Base-by-base conservation (phyloP, 2,329 filamentous ascomycete genomes). In the Gyromitra esculenta region DNA sequence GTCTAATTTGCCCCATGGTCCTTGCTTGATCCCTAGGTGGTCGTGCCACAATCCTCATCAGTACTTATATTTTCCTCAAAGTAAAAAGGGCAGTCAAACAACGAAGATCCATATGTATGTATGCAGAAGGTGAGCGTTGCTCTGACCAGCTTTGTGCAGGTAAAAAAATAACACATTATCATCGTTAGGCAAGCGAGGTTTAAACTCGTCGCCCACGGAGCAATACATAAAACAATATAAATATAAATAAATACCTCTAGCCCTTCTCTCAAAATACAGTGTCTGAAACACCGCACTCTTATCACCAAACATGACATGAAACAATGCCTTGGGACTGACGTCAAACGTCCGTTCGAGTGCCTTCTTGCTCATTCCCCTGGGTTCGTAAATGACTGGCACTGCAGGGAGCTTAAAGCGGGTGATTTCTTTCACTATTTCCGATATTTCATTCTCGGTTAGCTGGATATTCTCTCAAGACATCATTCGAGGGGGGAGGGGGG, bases 291-390 rank as follows among this genome's bases (percentile, higher is more conserved):
- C 91, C 43, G 94, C 93, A 82, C 93, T 97, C 84, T 95, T 97
- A 83, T 99, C 96, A 48, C 96, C 96, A 83, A 98, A 99, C 66
- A 99, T 88, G 15, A 98, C 92, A 82, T 98, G 95, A 83, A 98
- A 99, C 74, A 97, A 90, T 0, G 93, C 93, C 83, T 99, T 98
- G 60, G 96, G 91, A 78, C 93, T 96, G 77, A 98, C 91, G 79
- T 96, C 92, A 82, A 97, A 97, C 79, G 93, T 88, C 77, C 92
- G 89, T 82, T 97, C 92, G 0, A 92, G 89, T 6, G 91, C 91
- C 79, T 91, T 88, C 79, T 89, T 87, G 67, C 91, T 89, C 88
- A 97, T 94, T 68, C 91, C 92, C 77, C 91, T 89, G 0, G 96
- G 96, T 74, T 93, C 91, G 82, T 95, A 97, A 9, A 92, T 85